Conservation (phyloP, 1,284 basidiomycete genomes). For the Apiotrichum montevideense region DNA sequence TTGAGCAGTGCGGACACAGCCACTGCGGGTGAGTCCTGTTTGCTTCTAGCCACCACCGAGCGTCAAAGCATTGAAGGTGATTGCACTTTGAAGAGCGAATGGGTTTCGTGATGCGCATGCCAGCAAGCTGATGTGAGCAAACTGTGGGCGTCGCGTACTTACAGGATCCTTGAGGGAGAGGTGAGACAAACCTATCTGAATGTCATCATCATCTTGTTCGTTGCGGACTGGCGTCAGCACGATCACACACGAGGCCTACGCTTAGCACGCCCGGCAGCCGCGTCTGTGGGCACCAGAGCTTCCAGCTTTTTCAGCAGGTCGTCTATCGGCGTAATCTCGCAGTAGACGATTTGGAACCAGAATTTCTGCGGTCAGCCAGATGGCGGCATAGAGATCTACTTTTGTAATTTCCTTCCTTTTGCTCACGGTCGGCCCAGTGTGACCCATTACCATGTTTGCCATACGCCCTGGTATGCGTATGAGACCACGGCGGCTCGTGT, state of each 20-base stretch:
- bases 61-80: conserved; percentile 95
- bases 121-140: conserved; percentile 61
- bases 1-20: conserved; percentile 92
- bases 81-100: conserved; percentile 78
- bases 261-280: conserved; percentile 16
- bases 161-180: conserved; percentile 90
- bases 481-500: conserved; percentile 51
- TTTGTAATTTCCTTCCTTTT: conserved; percentile 43
- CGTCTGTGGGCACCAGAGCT: conserved; percentile 20
- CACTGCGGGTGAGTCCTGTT: conserved; percentile 97
- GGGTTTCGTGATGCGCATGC: conserved; percentile 76
- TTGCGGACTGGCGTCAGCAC: conserved; percentile 54
- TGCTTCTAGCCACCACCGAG: conserved; percentile 84
- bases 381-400: conserved; percentile 16
- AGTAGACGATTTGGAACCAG: conserved; percentile 74
- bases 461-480: conserved; percentile 50
- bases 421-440: conserved; percentile 59
- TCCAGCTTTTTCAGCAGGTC: conserved; percentile 54
- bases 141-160: conserved; percentile 2
- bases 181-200: conserved; percentile 74
- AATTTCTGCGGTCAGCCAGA: conserved; percentile 58
- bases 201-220: conserved; percentile 71
- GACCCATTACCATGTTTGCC: conserved; percentile 77
- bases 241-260: too few relatives aligned
- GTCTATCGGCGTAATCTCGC: conserved; percentile 63